Conservation (phyloP, 495 filamentous ascomycete genomes). For the Trichoderma virens region DNA sequence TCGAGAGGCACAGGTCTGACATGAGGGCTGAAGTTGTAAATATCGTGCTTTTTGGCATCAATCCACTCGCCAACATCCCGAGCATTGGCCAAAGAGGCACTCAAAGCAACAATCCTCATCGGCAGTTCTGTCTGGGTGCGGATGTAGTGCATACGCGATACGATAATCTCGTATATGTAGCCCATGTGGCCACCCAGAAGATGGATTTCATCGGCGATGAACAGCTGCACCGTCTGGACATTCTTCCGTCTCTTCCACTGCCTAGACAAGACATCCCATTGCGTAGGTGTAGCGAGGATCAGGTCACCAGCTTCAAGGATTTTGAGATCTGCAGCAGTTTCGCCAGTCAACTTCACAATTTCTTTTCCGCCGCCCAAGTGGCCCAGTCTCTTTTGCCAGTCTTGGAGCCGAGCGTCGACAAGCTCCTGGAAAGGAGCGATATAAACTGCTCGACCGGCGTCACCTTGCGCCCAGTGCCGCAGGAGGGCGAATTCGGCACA, state of each 20-base stretch:
- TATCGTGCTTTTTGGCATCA: slow-evolving; percentile 95
- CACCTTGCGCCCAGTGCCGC: slow-evolving; percentile 70
- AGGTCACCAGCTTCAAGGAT: slow-evolving; percentile 83
- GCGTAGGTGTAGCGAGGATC: slow-evolving; percentile 82
- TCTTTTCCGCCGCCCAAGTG: slow-evolving; percentile 76
- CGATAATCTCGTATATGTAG: slow-evolving; percentile 89
- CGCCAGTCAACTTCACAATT: slow-evolving; percentile 89
- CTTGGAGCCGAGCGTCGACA: slow-evolving; percentile 67
- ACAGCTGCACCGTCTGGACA: slow-evolving; percentile 80
- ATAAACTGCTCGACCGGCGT: slow-evolving; percentile 79
- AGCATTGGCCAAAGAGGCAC: slow-evolving; percentile 87
- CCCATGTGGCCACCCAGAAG: slow-evolving; percentile 87
- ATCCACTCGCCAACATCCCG: slow-evolving; percentile 98
- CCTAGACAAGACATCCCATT: slow-evolving; percentile 94
- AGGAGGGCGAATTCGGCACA: slow-evolving; percentile 92
- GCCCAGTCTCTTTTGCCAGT: slow-evolving; percentile 75
- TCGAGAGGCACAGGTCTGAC: slow-evolving; percentile 82
- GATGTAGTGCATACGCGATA: slow-evolving; percentile 97
- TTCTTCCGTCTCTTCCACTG: slow-evolving; percentile 96
- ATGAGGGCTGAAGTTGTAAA: slow-evolving; percentile 96
- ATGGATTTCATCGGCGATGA: slow-evolving; percentile 95
- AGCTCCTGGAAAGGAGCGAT: slow-evolving; percentile 95
- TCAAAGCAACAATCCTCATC: slow-evolving; percentile 83
- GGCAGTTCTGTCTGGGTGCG: slow-evolving; percentile 76
- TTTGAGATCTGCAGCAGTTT: slow-evolving; percentile 86